Evolutionary conservation across 805 yeast species (phyloP), one percentile per base, ranked within the genome.

Genomic region (Starmera dryadoides): DNA sequence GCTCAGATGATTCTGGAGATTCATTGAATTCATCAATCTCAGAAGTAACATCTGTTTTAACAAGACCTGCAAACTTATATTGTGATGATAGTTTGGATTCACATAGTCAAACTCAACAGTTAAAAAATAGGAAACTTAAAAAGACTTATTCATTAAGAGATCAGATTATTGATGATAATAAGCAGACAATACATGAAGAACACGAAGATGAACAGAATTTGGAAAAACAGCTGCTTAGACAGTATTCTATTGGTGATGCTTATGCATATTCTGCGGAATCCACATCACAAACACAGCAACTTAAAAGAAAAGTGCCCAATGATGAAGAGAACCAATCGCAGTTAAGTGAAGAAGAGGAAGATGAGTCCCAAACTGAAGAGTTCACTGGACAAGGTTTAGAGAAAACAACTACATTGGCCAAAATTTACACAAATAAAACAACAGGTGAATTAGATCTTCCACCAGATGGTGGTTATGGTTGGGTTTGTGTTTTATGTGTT

Each of bases 401-500:
- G 11, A 19, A 12, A 16, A 12, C 20, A 19, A 18, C n/a, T 11
- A 19, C 33, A 6, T 19, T 31, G 15, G 33, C 33, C n/a, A 17
- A 19, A 18, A 15, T 31, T 18, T 31, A 18, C 41, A 64, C 68
- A 9, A 62, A 63, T 38, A 48, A 45, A 30, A 42, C 59, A 0
- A 62, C 63, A 0, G 67, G 68, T 15, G 47, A 49, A 14, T 29
- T 63, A 3, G 63, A 60, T 23, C 47, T 61, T 15, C 71, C 71
- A 0, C 79, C 81, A 1, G 89, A 82, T 55, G 81, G 78, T 33
- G 87, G 87, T 2, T 71, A 75, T 41, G 86, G 84, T 2, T 79
- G 86, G 83, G 76, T 81, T 0, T 66, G 79, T 17, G 71, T 74
- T 12, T 43, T 72, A 14, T 75, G 78, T 12, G 69, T 74, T 4